A percentile compares a stretch with the other conserved stretches of the same genome.
These are phyloP conservation scores for Cladobotryum mycophilum DNA, from an alignment of 2,329 filamentous ascomycete species.

Conservation along the genomic window DNA sequence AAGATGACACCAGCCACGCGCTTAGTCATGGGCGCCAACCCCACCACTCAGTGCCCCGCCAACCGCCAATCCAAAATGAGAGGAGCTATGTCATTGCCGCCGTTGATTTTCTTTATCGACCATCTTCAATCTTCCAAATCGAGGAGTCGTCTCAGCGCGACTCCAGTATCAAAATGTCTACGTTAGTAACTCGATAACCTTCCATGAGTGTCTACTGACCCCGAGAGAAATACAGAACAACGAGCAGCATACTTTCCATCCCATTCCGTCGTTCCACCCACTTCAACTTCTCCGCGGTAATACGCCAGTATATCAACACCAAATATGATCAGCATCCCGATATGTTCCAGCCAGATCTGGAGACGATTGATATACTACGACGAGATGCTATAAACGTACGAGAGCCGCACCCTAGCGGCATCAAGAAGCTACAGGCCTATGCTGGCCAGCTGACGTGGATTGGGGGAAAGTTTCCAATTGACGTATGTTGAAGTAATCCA, in stretches of 20 bases:
- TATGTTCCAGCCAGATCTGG: slow-evolving; percentile 84
- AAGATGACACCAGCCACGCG: neutral
- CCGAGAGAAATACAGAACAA: slow-evolving; percentile 14
- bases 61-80: slow-evolving; percentile 1
- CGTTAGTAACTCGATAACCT: neutral
- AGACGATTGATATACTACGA: slow-evolving; percentile 76
- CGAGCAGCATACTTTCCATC: slow-evolving; percentile 62
- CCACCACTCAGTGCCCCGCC: slow-evolving; percentile 7
- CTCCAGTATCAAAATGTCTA: neutral
- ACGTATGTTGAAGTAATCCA: slow-evolving; percentile 44
- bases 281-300: slow-evolving; percentile 71
- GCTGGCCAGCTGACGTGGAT: slow-evolving; percentile 91
- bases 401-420: slow-evolving; percentile 80
- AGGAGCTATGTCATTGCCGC: neutral
- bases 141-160: neutral
- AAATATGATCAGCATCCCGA: slow-evolving; percentile 99
- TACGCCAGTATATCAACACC: slow-evolving; percentile 90
- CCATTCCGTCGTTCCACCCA: slow-evolving; percentile 83
- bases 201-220: neutral
- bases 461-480: slow-evolving; percentile 90
- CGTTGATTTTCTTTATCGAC: neutral
- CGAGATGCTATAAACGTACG: slow-evolving; percentile 81
- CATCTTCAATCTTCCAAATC: neutral
- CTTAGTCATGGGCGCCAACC: neutral
- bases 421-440: slow-evolving; percentile 84